Evolutionary conservation across 2,329 filamentous ascomycete species (phyloP).

Genomic region (Podosphaera aphanis): DNA sequence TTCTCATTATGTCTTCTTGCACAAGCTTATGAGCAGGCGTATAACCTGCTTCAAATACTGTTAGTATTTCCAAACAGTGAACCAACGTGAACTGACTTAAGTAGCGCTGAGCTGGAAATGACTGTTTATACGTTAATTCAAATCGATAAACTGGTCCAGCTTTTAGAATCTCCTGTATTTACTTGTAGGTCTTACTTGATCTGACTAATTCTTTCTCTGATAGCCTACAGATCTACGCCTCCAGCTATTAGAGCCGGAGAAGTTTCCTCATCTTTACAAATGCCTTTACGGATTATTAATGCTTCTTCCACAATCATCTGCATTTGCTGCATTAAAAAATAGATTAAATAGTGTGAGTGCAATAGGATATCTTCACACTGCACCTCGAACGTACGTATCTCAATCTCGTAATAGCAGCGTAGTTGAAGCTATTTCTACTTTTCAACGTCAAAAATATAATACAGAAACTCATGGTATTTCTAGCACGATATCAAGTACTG

Average conservation of each 20-base stretch:
- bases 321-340: conserved; percentile 91
- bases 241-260: conserved; percentile 84
- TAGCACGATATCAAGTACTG: conserved; percentile 24
- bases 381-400: conserved; percentile 48
- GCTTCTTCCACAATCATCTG: conserved; percentile 93
- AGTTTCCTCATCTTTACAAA: conserved; percentile 86
- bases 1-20: conserved; percentile 89
- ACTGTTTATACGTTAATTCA: conserved; percentile 97
- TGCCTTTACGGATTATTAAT: conserved; percentile 92
- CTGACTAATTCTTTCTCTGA: conserved; percentile 4
- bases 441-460: conserved; percentile 14
- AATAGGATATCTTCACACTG: conserved; percentile 80
- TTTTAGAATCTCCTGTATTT: conserved; percentile 91
- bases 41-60: conserved; percentile 90
- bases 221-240: conserved; percentile 53
- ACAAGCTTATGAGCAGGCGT: conserved; percentile 94
- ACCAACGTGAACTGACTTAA: conserved; percentile 11
- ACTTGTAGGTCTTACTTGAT: conserved; percentile 43
- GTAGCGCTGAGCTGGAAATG: conserved; percentile 86
- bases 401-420: conserved; percentile 17
- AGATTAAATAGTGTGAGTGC: conserved; percentile 90
- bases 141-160: conserved; percentile 91
- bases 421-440: conserved; percentile 14
- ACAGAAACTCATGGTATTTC: conserved; percentile 15
- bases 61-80: conserved; percentile 17